These are phyloP conservation scores for Jatropha curcas DNA, from an alignment of 345 rosid species.

Conservation along the genomic window DNA sequence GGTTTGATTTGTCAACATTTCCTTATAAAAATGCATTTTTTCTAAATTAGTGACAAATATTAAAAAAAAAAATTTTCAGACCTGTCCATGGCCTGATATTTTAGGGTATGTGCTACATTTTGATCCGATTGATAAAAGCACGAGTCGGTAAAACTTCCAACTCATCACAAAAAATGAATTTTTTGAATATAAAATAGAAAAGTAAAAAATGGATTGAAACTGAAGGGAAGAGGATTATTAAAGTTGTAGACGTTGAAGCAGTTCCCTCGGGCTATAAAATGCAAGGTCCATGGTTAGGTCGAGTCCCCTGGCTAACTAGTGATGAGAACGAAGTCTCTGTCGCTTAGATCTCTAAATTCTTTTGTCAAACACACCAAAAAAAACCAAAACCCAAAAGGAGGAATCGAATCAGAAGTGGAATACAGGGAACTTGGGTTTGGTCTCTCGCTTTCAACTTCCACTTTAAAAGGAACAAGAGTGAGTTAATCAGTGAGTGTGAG, in stretches of 20 bases:
- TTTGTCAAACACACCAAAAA: slow-evolving; percentile 14
- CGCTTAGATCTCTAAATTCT: slow-evolving; percentile 36
- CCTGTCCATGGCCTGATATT: no score
- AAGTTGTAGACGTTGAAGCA: slow-evolving; percentile 17
- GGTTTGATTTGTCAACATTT: no score
- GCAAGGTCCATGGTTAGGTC: slow-evolving; percentile 22
- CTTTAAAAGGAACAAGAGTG: background rate
- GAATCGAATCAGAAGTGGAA: slow-evolving; percentile 44
- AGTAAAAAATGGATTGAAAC: background rate
- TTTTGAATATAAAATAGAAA: no score
- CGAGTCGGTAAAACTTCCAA: no score
- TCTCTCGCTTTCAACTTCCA: slow-evolving; percentile 23
- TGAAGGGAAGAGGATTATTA: background rate
- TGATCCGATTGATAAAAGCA: no score
- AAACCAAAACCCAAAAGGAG: background rate
- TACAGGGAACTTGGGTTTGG: slow-evolving; percentile 36
- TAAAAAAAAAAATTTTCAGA: no score
- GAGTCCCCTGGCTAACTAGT: slow-evolving; percentile 11
- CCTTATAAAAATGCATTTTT: no score
- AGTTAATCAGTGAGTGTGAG: background rate
- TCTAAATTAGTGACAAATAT: no score
- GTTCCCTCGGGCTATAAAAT: slow-evolving; percentile 28
- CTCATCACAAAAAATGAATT: no score
- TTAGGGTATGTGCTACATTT: no score
- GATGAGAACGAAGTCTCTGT: slow-evolving; percentile 43